phyloP scores from a whole-genome alignment of 352 stramenopile genomes.

The Globisporangium emineosum region DNA sequence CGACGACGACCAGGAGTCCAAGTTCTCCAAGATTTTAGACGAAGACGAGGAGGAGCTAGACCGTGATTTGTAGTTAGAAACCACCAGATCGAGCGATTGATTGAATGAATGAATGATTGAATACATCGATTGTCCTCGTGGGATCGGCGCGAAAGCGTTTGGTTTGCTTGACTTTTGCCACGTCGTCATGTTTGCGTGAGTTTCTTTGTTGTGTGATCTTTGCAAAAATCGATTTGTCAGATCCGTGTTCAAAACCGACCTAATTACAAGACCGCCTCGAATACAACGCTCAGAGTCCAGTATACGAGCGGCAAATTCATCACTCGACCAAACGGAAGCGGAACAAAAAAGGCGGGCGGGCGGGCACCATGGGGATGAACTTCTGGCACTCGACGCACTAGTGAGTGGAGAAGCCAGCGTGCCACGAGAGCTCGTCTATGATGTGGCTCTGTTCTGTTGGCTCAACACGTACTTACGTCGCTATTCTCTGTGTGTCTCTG shows the following conservation, averaged over 20 bases:
- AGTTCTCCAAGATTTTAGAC: conserved; percentile 81
- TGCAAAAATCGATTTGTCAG: neutral
- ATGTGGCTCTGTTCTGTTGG: neutral
- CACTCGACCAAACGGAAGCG: neutral
- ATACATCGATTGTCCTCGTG: conserved; percentile 3
- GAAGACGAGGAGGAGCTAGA: conserved; percentile 48
- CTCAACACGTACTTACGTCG: neutral
- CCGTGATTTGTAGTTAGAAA: conserved; percentile 61
- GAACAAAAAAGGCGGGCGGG: neutral
- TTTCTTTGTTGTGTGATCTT: neutral
- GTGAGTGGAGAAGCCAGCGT: conserved; percentile 31
- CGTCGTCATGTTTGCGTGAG: neutral
- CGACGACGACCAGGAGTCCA: conserved; percentile 59
- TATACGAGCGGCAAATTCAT: neutral
- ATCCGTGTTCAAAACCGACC: neutral
- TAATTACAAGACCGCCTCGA: neutral
- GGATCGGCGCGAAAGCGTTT: neutral
- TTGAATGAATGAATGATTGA: conserved; percentile 5
- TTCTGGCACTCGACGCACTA: conserved; percentile 92
- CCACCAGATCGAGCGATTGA: neutral
- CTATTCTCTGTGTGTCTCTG: neutral
- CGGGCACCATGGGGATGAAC: conserved; percentile 75
- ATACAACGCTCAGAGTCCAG: neutral
- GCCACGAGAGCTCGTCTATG: neutral
- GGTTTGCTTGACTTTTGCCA: neutral